Evolutionary conservation across 352 stramenopile species (phyloP).

Genomic region (Pythium periplocum): DNA sequence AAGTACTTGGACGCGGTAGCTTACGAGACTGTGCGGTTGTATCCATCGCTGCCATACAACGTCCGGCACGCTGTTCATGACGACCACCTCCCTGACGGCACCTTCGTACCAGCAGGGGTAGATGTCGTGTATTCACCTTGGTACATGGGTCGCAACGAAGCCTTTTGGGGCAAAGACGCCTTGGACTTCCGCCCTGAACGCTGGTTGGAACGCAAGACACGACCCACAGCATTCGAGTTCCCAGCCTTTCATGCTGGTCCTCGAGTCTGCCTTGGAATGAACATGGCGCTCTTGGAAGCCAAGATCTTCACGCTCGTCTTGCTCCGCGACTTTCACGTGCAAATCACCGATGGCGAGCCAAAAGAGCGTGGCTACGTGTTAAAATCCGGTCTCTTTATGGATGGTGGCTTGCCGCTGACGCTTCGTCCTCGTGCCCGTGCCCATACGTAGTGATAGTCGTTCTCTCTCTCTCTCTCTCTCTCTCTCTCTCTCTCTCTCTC

Average conservation of each 20-base stretch:
- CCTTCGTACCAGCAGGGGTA: conserved; percentile 55
- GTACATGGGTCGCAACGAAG: conserved; percentile 59
- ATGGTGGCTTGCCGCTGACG: conserved; percentile 36
- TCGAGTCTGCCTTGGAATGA: conserved; percentile 65
- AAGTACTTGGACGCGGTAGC: conserved; percentile 68
- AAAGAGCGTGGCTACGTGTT: conserved; percentile 45
- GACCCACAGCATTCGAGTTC: conserved; percentile 61
- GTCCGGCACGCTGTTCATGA: conserved; percentile 58
- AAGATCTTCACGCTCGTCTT: conserved; percentile 57
- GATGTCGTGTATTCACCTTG: conserved; percentile 71
- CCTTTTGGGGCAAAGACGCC: conserved; percentile 45
- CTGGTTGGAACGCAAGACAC: conserved; percentile 56
- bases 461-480: too few species aligned
- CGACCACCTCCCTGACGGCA: conserved; percentile 64
- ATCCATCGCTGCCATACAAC: conserved; percentile 71
- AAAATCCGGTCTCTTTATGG: conserved; percentile 54
- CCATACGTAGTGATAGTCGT: conserved; percentile 4
- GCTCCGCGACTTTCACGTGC: conserved; percentile 35
- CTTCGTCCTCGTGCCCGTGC: conserved; percentile 23
- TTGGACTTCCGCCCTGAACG: conserved; percentile 58
- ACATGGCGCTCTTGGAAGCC: conserved; percentile 60
- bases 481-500: too few species aligned
- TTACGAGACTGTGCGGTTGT: conserved; percentile 67
- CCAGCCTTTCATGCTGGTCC: conserved; percentile 67
- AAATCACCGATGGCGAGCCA: conserved; percentile 30